phyloP scores from a whole-genome alignment of 495 filamentous ascomycete species.

The Penicillium paxilli region DNA sequence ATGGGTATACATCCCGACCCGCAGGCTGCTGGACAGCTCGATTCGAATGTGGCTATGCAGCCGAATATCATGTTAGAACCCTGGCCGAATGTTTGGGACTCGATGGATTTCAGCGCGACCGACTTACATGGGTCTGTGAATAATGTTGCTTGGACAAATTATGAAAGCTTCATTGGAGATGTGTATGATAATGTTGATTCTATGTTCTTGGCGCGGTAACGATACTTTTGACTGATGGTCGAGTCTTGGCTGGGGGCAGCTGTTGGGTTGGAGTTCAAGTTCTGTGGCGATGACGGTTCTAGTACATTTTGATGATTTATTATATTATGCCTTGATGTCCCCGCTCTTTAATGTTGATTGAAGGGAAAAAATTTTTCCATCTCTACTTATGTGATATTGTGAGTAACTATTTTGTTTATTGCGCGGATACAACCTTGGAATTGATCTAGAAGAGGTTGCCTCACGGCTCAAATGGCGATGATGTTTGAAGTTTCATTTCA shows the following conservation, averaged over 20 bases:
- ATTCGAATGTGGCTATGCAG: background rate
- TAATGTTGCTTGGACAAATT: conserved; percentile 33
- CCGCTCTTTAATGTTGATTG: background rate
- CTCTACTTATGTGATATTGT: too few species aligned
- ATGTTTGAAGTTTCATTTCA: too few species aligned
- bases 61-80: conserved; percentile 9
- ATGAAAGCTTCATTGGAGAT: conserved; percentile 36
- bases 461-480: too few species aligned
- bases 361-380: background rate
- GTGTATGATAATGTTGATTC: conserved; percentile 28
- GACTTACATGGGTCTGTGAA: background rate
- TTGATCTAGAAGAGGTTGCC: background rate
- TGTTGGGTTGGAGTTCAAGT: too few species aligned
- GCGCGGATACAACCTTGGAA: too few species aligned
- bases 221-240: too few species aligned
- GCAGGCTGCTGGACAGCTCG: conserved; percentile 8
- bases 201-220: conserved; percentile 20
- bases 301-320: background rate
- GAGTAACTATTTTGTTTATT: too few species aligned
- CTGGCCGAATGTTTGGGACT: conserved; percentile 35
- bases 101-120: conserved; percentile 23
- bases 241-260: too few species aligned
- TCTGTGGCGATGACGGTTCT: background rate
- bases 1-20: background rate
- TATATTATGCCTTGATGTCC: background rate